Conservation (phyloP, 2,329 filamentous ascomycete species). For the Malbranchea cinnamomea region DNA sequence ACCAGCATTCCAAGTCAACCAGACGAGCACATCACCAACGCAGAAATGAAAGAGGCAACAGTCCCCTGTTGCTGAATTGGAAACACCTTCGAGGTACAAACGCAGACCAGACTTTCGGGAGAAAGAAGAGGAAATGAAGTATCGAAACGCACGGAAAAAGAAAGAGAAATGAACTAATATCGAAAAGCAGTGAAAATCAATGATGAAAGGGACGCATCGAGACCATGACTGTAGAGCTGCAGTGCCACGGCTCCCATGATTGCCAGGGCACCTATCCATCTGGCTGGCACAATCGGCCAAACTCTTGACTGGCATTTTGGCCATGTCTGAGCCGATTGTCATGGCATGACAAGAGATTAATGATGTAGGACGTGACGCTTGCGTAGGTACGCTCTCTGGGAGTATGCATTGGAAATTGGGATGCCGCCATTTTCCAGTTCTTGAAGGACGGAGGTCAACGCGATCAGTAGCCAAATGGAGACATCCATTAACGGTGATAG, state of each 20-base stretch:
- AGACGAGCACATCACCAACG: too few relatives aligned
- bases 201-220: too few relatives aligned
- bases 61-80: too few relatives aligned
- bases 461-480: slow-evolving; percentile 12
- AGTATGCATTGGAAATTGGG: slow-evolving; percentile 13
- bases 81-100: too few relatives aligned
- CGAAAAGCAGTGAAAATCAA: too few relatives aligned
- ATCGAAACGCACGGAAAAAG: too few relatives aligned
- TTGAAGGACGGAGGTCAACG: slow-evolving; percentile 13
- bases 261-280: slow-evolving; percentile 7
- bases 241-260: slow-evolving; percentile 15
- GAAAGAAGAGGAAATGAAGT: too few relatives aligned
- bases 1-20: too few relatives aligned
- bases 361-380: slow-evolving; percentile 14
- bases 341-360: slow-evolving; percentile 13
- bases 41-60: too few relatives aligned
- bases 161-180: too few relatives aligned
- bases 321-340: slow-evolving; percentile 14
- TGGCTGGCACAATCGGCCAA: slow-evolving; percentile 7
- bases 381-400: slow-evolving; percentile 12
- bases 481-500: slow-evolving; percentile 11
- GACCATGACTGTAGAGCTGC: slow-evolving; percentile 16
- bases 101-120: too few relatives aligned
- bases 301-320: slow-evolving; percentile 12
- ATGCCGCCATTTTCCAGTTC: slow-evolving; percentile 14